Conservation (phyloP, 345 rosid species). For the Citrus cavaleriei region DNA sequence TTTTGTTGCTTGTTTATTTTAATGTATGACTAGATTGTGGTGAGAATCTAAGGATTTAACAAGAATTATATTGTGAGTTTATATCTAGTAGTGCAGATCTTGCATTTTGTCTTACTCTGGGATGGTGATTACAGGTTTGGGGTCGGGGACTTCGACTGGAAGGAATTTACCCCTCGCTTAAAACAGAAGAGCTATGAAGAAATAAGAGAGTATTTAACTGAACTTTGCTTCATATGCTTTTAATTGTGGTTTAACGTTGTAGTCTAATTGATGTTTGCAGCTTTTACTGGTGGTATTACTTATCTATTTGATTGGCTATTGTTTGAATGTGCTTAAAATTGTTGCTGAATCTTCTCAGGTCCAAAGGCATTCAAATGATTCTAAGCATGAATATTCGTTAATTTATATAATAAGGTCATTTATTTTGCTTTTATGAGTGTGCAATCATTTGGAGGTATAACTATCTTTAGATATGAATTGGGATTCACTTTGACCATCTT, state of each 20-base stretch:
- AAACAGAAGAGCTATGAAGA: conserved; percentile 93
- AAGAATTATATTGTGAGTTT: conserved; percentile 1
- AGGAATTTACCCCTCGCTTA: conserved; percentile 77
- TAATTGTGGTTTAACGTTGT: background rate
- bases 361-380: background rate
- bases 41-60: conserved; percentile 10
- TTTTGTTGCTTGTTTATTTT: background rate
- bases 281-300: background rate
- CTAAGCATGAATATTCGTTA: background rate
- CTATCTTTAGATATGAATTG: background rate
- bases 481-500: background rate
- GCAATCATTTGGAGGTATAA: background rate
- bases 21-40: background rate
- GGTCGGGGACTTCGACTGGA: conserved; percentile 84
- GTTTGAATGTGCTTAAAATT: background rate
- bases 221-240: conserved; percentile 19
- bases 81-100: background rate
- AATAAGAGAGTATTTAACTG: conserved; percentile 57
- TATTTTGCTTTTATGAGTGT: background rate
- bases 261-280: background rate
- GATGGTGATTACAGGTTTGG: conserved; percentile 63
- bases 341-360: background rate
- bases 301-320: background rate
- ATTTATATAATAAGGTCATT: background rate
- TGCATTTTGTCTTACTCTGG: conserved; percentile 16